Evolutionary conservation across 805 yeast species (phyloP), one percentile per base, ranked within the genome.

Genomic region (Candida fluviatilis): DNA sequence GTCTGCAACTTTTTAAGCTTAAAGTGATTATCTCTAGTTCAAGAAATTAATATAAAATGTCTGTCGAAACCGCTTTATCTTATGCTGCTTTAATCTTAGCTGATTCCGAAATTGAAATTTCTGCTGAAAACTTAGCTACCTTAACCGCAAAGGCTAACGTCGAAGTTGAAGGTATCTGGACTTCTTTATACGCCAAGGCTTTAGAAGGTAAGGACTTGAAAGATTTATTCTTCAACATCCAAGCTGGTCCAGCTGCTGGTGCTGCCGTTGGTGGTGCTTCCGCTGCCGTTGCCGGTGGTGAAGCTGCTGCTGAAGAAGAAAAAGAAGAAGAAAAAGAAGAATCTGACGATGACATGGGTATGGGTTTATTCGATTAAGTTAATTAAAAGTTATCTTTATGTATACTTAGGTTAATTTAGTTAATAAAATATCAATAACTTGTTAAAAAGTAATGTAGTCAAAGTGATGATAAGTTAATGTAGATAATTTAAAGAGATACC

Each of bases 11-110:
- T 26, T 26, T 26, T 26, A 50, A 47, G 73, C 73, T 68, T 68
- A 69, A 68, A 64, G 54, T 55, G 74, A 69, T 69, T 69, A 69
- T 62, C 59, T 66, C 74, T 69, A 68, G 73, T 68, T 62, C 48
- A 47, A 40, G 23, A 40, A 28, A 24, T 13, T 28, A 18, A 18
- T 16, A 16, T 37, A 55, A 38, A 56, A 69, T 69, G 74, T 67
- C 74, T 53, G 57, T 62, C 52, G 74, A 69, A 65, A 57, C 73
- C 42, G 71, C 72, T 57, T 66, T 69, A 57, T 68, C 73, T 39
- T 69, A 69, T 69, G 74, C 74, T 45, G 73, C 74, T 52, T 67
- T 69, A 58, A 66, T 69, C 65, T 65, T 69, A 58, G 73, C 73
- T 41, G 74, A 69, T 57, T 52, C 74, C 46, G 73, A 69, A 31